Evolutionary conservation across 306 rosid species (phyloP), one percentile per base, ranked within the genome.

Genomic region (Abrus precatorius): DNA sequence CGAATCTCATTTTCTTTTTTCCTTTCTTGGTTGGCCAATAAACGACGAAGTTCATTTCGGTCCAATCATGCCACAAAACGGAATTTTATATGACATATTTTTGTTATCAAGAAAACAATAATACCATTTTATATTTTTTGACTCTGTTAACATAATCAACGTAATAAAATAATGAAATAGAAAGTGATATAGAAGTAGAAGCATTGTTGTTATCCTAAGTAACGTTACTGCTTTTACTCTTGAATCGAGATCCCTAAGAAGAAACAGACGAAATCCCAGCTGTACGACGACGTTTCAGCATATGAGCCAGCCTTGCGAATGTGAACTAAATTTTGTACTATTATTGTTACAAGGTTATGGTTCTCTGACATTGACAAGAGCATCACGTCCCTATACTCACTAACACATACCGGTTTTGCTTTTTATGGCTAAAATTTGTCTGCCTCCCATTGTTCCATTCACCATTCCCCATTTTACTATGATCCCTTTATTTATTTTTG

Each of bases 41-140:
- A 50, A 49, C 77, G 85, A 85, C 79, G 48, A 71, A 56, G 12
- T 41, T 64, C 5, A 56, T 75, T 85, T 72, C 88, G 83, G 85
- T 81, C 88, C 88, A 85, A 81, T 80, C 79, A 43, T 11, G 7
- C 3, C 3, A 53, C 27, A 38, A 50, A 65, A 11, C 28, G n/a
- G 2, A 78, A 20, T 57, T 29, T 59, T 66, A 47, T 69, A 12
- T 65, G 6, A 57, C 1, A 20, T 27, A 6, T 5, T 56, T 40
- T 20, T 34, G 1, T 62, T 12, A 28, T 20, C 30, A 7, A 3
- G 41, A 50, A 75, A 34, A 7, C n/a, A 28, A 38, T 13, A 40
- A n/a, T 9, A 34, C 3, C 20, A 20, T 75, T 61, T 61, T n/a
- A 34, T 28, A 47, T 6, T 8, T 28, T 44, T 5, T 29, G 1